These are phyloP conservation scores for Fusarium sp. DNA, from an alignment of 2,329 filamentous ascomycete species.

Conservation along the genomic window DNA sequence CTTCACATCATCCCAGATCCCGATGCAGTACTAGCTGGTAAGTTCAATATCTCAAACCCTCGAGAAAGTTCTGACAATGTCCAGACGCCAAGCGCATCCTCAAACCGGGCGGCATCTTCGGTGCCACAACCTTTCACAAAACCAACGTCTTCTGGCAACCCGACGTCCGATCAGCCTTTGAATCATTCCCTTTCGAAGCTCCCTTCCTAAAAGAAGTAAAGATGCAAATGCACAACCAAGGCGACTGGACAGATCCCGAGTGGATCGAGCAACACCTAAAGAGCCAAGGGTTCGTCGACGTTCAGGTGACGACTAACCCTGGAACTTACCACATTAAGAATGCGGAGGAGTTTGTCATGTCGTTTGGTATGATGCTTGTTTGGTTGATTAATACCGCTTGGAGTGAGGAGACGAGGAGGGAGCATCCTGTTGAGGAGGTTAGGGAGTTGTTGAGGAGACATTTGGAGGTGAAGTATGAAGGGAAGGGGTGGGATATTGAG, in stretches of 20 bases:
- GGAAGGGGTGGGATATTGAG: slow-evolving; percentile 41
- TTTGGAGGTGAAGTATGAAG: slow-evolving; percentile 52
- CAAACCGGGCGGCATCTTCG: slow-evolving; percentile 51
- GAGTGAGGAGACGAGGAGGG: slow-evolving; percentile 50
- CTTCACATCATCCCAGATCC: slow-evolving; percentile 57
- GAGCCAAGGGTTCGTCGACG: slow-evolving; percentile 50
- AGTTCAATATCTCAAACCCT: neutral
- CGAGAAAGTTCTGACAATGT: neutral
- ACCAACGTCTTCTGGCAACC: slow-evolving; percentile 48
- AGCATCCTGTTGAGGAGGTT: slow-evolving; percentile 50
- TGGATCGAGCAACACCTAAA: slow-evolving; percentile 51
- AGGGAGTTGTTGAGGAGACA: slow-evolving; percentile 47
- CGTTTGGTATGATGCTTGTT: slow-evolving; percentile 51
- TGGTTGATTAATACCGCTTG: slow-evolving; percentile 51
- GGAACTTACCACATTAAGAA: slow-evolving; percentile 45
- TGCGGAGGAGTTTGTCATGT: slow-evolving; percentile 48
- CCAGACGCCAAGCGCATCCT: slow-evolving; percentile 52
- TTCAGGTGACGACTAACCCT: slow-evolving; percentile 47
- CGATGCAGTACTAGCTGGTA: slow-evolving; percentile 45
- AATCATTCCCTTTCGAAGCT: slow-evolving; percentile 51
- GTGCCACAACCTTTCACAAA: slow-evolving; percentile 50
- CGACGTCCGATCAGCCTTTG: slow-evolving; percentile 52
- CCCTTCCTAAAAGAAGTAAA: slow-evolving; percentile 47
- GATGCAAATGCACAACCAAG: slow-evolving; percentile 52
- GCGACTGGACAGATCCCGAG: slow-evolving; percentile 51